A percentile compares a stretch with the other conserved stretches of the same genome.
These are phyloP conservation scores for Paracoccidioides brasiliensis DNA, from an alignment of 2,329 filamentous ascomycete species.

Conservation along the genomic window DNA sequence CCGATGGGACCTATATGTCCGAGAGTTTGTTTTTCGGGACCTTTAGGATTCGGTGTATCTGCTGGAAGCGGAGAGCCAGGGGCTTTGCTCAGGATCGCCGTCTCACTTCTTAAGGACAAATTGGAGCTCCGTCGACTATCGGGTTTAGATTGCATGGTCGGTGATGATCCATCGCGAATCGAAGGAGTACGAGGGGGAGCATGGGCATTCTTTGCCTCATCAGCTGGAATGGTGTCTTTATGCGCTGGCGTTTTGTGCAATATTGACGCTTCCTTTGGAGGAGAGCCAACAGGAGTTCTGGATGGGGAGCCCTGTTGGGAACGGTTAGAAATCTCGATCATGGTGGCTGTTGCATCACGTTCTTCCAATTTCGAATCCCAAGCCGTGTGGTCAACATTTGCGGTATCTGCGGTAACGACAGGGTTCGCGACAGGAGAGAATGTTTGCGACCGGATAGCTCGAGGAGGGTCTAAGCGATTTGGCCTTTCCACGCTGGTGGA, in stretches of 20 bases:
- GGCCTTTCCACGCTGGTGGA: slow-evolving; percentile 23
- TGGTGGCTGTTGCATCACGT: slow-evolving; percentile 47
- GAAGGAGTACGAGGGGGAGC: slow-evolving; percentile 24
- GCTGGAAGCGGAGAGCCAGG: slow-evolving; percentile 8
- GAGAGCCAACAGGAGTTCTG: slow-evolving; percentile 35
- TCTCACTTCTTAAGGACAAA: slow-evolving; percentile 1
- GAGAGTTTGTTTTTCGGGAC: slow-evolving; percentile 26
- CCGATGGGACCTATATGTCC: slow-evolving; percentile 27
- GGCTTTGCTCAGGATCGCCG: neutral
- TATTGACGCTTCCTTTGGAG: slow-evolving; percentile 25
- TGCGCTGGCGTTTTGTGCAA: slow-evolving; percentile 25
- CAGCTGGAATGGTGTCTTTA: slow-evolving; percentile 38
- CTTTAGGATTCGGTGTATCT: slow-evolving; percentile 15
- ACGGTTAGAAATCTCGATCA: slow-evolving; percentile 54
- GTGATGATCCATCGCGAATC: neutral
- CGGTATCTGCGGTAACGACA: slow-evolving; percentile 52
- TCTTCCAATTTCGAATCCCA: slow-evolving; percentile 43
- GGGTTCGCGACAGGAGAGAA: slow-evolving; percentile 52
- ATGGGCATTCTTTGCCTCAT: slow-evolving; percentile 6
- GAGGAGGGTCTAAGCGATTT: slow-evolving; percentile 36
- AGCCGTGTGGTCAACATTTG: slow-evolving; percentile 52
- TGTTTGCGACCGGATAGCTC: slow-evolving; percentile 47
- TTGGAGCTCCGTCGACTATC: neutral
- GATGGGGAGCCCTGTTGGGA: slow-evolving; percentile 44
- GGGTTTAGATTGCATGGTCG: neutral